phyloP scores from a whole-genome alignment of 2,329 filamentous ascomycete species.

The Neospermospora avenae region DNA sequence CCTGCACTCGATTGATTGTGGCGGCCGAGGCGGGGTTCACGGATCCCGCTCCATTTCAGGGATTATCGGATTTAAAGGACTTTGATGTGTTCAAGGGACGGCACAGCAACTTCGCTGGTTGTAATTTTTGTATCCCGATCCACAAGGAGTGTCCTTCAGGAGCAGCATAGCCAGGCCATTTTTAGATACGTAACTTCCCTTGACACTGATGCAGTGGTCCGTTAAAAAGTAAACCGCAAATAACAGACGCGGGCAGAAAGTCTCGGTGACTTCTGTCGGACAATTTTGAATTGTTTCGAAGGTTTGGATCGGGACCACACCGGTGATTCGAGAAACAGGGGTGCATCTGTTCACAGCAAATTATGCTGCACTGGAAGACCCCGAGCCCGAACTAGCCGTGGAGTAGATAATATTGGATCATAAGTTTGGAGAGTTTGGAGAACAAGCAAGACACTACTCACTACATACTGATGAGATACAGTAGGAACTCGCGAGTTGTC shows the following conservation, averaged over 20 bases:
- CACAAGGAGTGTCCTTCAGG: neutral
- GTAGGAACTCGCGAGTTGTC: no score
- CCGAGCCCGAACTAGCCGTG: neutral
- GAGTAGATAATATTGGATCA: neutral
- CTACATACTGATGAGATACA: no score
- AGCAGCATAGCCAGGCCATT: neutral
- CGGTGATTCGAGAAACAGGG: neutral
- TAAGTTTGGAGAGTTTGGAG: no score
- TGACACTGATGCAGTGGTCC: neutral
- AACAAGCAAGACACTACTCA: no score
- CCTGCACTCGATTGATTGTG: no score
- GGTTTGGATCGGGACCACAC: neutral
- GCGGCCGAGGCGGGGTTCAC: neutral
- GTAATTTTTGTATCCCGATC: neutral
- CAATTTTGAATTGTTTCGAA: neutral
- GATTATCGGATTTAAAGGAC: neutral
- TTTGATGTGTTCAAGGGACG: neutral
- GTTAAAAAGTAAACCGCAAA: neutral
- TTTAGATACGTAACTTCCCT: neutral
- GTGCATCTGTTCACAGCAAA: neutral
- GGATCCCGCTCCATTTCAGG: neutral
- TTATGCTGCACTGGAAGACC: neutral
- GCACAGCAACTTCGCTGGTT: neutral
- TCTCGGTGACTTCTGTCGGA: neutral
- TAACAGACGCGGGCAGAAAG: no score